Percentiles rank a stretch among this genome's conserved stretches.
These are phyloP conservation scores for Carallia brachiata DNA, from an alignment of 345 rosid species.

Conservation along the genomic window DNA sequence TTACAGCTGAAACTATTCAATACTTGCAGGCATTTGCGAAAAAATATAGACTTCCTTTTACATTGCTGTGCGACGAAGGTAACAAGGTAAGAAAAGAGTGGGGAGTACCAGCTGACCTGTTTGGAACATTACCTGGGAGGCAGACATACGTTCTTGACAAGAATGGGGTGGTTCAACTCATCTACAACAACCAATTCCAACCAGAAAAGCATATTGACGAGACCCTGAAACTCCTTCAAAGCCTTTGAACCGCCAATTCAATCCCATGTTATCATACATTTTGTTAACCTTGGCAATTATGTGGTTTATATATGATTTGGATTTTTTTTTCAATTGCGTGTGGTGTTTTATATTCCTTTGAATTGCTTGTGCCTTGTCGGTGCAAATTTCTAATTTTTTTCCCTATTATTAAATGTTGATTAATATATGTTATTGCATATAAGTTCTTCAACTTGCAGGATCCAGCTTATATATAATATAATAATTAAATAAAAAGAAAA, in stretches of 20 bases:
- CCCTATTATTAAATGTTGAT: too few relatives aligned
- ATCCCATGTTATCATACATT: neutral
- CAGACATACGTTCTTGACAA: conserved; percentile 94
- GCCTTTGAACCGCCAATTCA: conserved; percentile 27
- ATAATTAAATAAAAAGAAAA: too few relatives aligned
- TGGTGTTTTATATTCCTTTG: neutral
- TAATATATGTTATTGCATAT: too few relatives aligned
- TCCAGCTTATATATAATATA: too few relatives aligned
- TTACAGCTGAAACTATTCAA: conserved; percentile 9
- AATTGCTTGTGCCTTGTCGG: conserved; percentile 2
- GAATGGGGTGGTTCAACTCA: conserved; percentile 77
- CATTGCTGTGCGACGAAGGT: conserved; percentile 82
- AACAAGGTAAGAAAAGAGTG: conserved; percentile 92
- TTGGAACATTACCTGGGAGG: conserved; percentile 93
- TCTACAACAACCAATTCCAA: conserved; percentile 94
- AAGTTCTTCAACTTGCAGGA: too few relatives aligned
- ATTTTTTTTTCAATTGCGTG: neutral
- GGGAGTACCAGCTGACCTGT: conserved; percentile 83
- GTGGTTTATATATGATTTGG: too few relatives aligned
- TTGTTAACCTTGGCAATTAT: neutral
- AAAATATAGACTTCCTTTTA: conserved; percentile 80
- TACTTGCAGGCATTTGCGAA: conserved; percentile 61
- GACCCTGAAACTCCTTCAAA: conserved; percentile 80
- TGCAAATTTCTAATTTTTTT: too few relatives aligned
- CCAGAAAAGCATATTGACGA: conserved; percentile 97